Conservation (phyloP, 2,329 filamentous ascomycete species). For the Orbilia javanica region DNA sequence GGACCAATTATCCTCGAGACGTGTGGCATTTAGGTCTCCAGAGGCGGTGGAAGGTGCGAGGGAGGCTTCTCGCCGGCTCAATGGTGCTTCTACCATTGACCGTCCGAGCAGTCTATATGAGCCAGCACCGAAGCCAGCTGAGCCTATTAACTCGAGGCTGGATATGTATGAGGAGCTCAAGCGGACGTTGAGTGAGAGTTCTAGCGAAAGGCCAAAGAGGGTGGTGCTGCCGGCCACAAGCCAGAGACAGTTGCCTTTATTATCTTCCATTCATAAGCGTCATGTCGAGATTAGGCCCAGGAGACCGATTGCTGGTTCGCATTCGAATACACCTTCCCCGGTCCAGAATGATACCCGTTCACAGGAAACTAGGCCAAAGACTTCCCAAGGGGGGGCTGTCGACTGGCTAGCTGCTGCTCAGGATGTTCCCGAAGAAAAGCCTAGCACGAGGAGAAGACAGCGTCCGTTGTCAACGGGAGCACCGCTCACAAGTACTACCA, state of each 20-base stretch:
- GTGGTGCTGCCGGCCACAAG: neutral
- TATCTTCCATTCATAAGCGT: slow-evolving; percentile 48
- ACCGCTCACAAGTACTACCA: slow-evolving; percentile 13
- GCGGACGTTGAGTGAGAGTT: slow-evolving; percentile 50
- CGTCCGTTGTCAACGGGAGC: slow-evolving; percentile 28
- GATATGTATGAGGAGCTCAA: slow-evolving; percentile 56
- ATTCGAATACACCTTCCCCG: slow-evolving; percentile 40
- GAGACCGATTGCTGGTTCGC: slow-evolving; percentile 10
- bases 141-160: slow-evolving; percentile 15
- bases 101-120: slow-evolving; percentile 47
- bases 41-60: slow-evolving; percentile 51
- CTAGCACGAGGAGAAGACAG: slow-evolving; percentile 5
- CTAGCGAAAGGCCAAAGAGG: slow-evolving; percentile 53
- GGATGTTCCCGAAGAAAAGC: slow-evolving; percentile 18
- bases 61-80: slow-evolving; percentile 50
- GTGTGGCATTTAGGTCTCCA: slow-evolving; percentile 49
- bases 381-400: slow-evolving; percentile 25
- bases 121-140: slow-evolving; percentile 29
- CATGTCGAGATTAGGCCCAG: slow-evolving; percentile 49
- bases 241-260: slow-evolving; percentile 30
- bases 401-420: slow-evolving; percentile 53
- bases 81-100: slow-evolving; percentile 45
- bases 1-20: slow-evolving; percentile 24
- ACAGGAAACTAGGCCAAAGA: slow-evolving; percentile 34
- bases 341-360: slow-evolving; percentile 48